phyloP scores from a whole-genome alignment of 768 basidiomycete species.

The Coprinopsis cinerea region DNA sequence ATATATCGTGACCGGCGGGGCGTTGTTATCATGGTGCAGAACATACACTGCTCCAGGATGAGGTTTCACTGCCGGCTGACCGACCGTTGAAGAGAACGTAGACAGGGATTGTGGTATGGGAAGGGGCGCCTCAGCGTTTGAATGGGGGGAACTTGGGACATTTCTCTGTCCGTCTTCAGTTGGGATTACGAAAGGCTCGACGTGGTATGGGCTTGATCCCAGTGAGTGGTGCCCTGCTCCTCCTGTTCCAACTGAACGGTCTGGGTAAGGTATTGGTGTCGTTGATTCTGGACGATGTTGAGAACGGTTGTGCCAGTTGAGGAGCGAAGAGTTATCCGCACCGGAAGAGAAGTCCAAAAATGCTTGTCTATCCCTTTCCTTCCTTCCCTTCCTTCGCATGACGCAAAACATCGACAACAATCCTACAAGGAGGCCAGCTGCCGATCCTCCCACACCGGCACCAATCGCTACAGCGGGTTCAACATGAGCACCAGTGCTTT shows the following conservation, averaged over 20 bases:
- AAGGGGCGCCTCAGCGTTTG: neutral
- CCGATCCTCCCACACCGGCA: conserved; percentile 34
- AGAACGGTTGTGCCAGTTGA: conserved; percentile 12
- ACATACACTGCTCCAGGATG: conserved; percentile 37
- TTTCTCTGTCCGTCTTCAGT: conserved; percentile 23
- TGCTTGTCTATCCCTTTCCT: conserved; percentile 10
- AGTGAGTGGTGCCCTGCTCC: neutral
- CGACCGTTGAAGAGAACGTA: conserved; percentile 7
- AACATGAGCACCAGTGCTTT: conserved; percentile 10
- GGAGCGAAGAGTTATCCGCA: conserved; percentile 16
- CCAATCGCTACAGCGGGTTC: conserved; percentile 26
- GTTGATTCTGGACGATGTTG: conserved; percentile 26
- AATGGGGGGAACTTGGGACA: conserved; percentile 13
- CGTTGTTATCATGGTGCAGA: conserved; percentile 56
- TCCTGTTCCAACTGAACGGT: conserved; percentile 10
- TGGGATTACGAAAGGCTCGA: conserved; percentile 41
- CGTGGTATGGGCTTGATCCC: conserved; percentile 23
- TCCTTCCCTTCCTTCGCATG: conserved; percentile 22
- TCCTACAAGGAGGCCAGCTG: conserved; percentile 31
- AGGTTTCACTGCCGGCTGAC: neutral
- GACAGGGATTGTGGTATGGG: conserved; percentile 8
- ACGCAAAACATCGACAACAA: conserved; percentile 26
- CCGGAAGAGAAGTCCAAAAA: conserved; percentile 22
- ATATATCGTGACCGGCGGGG: conserved; percentile 53
- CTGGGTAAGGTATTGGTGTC: conserved; percentile 13